Percentiles rank a stretch among this genome's conserved stretches.
These are phyloP conservation scores for Aeschynomene evenia DNA, from an alignment of 306 rosid species.

Conservation along the genomic window DNA sequence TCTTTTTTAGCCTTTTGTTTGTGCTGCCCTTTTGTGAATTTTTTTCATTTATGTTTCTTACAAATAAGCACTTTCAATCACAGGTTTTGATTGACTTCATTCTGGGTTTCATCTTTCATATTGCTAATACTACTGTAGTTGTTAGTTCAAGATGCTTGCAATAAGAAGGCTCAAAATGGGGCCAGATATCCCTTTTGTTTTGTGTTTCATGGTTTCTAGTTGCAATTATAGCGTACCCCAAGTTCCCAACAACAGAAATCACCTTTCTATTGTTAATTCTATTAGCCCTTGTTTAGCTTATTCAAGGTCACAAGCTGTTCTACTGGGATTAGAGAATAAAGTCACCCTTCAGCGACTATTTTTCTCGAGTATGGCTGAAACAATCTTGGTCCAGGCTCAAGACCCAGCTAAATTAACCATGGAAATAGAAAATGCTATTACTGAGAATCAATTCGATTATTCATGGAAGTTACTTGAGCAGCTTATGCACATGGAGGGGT, in stretches of 20 bases:
- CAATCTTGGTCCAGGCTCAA: conserved; percentile 71
- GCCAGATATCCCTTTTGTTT: conserved; percentile 18
- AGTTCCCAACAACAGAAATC: conserved; percentile 22
- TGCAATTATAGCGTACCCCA: conserved; percentile 24
- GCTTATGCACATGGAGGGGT: conserved; percentile 77
- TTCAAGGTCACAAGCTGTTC: conserved; percentile 22
- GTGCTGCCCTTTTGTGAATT: not conserved
- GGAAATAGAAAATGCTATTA: conserved; percentile 61
- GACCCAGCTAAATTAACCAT: conserved; percentile 62
- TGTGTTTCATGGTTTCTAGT: conserved; percentile 29
- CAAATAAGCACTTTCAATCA: not conserved
- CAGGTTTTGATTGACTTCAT: conserved; percentile 23
- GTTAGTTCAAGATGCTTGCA: conserved; percentile 34
- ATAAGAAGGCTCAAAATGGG: conserved; percentile 36
- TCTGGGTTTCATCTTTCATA: conserved; percentile 7
- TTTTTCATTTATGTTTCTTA: not conserved
- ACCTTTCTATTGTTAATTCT: conserved; percentile 28
- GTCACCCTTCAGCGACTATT: conserved; percentile 15
- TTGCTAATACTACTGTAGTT: too few species aligned
- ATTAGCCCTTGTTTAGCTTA: conserved; percentile 32
- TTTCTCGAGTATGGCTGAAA: conserved; percentile 52
- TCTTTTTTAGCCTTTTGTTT: too few species aligned
- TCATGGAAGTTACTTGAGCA: conserved; percentile 76
- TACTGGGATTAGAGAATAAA: conserved; percentile 24
- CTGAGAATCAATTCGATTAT: conserved; percentile 49